Percentiles rank a stretch among this genome's conserved stretches.
Conservation (phyloP, 78 protist species). For the Chrysochromulina parva region DNA sequence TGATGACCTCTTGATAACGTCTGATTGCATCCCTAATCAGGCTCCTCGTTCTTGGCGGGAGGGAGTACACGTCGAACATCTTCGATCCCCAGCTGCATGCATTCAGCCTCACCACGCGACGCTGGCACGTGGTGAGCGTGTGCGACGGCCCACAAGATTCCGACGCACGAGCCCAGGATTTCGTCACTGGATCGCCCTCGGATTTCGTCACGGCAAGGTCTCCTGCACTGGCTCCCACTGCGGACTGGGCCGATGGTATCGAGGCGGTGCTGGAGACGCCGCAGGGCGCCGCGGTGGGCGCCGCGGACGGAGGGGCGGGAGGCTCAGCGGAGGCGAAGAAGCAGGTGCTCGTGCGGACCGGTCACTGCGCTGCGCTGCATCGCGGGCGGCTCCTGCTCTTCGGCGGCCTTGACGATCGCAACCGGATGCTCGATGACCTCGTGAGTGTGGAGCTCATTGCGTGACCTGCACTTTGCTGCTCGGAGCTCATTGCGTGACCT, state of each 20-base stretch:
- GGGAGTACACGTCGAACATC: background rate
- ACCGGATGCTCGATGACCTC: background rate
- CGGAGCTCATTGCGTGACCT: too few relatives aligned
- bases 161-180: background rate
- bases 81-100: background rate
- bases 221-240: too few relatives aligned
- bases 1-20: background rate
- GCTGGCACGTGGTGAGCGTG: background rate
- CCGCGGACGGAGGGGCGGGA: background rate
- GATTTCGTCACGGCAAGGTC: too few relatives aligned
- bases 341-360: background rate
- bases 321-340: background rate
- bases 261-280: too few relatives aligned
- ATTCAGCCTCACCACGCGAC: background rate
- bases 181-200: too few relatives aligned
- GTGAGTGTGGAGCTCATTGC: background rate
- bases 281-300: too few relatives aligned
- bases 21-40: background rate
- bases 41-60: slow-evolving; percentile 1
- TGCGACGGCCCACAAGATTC: too few relatives aligned
- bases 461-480: too few relatives aligned
- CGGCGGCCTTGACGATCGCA: background rate
- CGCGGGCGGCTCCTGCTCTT: background rate
- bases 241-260: too few relatives aligned
- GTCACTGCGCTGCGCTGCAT: background rate